Percentiles rank a stretch among this genome's conserved stretches.
phyloP scores from a whole-genome alignment of 1,139 yeast genomes.

The Arxiozyma bovina region DNA sequence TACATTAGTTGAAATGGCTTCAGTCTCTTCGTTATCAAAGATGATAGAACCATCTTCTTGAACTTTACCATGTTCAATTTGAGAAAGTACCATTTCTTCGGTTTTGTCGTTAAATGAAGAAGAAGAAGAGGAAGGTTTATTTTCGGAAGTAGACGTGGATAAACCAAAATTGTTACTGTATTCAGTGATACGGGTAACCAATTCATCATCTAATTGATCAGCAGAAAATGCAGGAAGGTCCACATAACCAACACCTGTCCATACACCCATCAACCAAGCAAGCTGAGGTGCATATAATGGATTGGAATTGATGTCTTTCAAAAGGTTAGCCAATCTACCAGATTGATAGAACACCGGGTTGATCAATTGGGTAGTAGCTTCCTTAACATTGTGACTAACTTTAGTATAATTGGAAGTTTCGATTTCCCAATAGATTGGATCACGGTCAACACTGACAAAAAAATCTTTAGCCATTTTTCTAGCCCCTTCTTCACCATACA shows the following conservation, averaged over 20 bases:
- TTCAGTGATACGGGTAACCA: conserved; percentile 14
- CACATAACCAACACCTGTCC: conserved; percentile 13
- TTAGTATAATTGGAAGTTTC: conserved; percentile 31
- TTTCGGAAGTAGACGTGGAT: conserved; percentile 3
- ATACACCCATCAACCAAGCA: conserved; percentile 19
- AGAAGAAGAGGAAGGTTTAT: not conserved
- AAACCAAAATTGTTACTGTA: conserved; percentile 3
- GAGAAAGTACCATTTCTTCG: not conserved
- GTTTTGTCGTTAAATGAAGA: not conserved
- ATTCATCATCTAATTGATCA: conserved; percentile 14
- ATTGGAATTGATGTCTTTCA: conserved; percentile 10
- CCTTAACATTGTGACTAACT: conserved; percentile 23
- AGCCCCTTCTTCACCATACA: conserved; percentile 11
- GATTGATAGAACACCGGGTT: conserved; percentile 33
- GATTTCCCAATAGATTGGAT: conserved; percentile 32
- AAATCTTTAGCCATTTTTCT: conserved; percentile 20
- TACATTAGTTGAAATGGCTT: not conserved
- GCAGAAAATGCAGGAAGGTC: conserved; percentile 17
- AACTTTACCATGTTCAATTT: not conserved
- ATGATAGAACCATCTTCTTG: not conserved
- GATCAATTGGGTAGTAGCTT: conserved; percentile 30
- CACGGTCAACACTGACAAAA: conserved; percentile 13
- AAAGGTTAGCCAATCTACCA: conserved; percentile 14
- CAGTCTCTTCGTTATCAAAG: conserved; percentile 4
- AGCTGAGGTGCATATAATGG: conserved; percentile 19